phyloP scores from a whole-genome alignment of 805 yeast genomes.

The Ogataea methylovora region DNA sequence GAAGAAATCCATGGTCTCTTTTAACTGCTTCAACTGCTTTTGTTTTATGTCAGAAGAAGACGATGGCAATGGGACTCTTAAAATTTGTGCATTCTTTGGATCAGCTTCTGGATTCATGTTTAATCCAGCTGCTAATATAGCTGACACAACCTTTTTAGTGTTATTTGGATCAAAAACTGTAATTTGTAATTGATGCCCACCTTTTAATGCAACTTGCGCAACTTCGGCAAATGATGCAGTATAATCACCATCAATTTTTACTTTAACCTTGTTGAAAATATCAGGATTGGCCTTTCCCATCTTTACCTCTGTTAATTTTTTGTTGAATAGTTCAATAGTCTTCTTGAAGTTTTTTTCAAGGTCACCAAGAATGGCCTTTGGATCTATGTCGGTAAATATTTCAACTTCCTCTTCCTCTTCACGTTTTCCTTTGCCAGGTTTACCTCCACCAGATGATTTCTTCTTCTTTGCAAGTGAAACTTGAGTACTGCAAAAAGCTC shows the following conservation, averaged over 20 bases:
- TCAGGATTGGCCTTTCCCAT: slow-evolving; percentile 64
- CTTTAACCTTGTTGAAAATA: slow-evolving; percentile 52
- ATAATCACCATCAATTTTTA: slow-evolving; percentile 41
- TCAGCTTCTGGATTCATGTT: slow-evolving; percentile 79
- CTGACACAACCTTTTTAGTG: slow-evolving; percentile 59
- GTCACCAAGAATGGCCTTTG: slow-evolving; percentile 27
- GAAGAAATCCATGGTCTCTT: slow-evolving; percentile 57
- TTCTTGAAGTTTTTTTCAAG: slow-evolving; percentile 36
- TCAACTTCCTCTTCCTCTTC: slow-evolving; percentile 7
- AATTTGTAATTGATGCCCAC: slow-evolving; percentile 45
- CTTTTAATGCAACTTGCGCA: slow-evolving; percentile 67
- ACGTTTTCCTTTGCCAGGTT: slow-evolving; percentile 7
- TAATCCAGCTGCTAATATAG: slow-evolving; percentile 60
- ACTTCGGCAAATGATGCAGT: slow-evolving; percentile 45
- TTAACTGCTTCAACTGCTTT: slow-evolving; percentile 51
- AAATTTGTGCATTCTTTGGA: slow-evolving; percentile 60
- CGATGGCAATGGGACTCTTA: slow-evolving; percentile 71
- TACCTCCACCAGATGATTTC: slow-evolving; percentile 4
- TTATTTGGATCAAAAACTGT: slow-evolving; percentile 83
- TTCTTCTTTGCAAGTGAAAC: slow-evolving; percentile 7
- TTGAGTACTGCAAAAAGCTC: slow-evolving; percentile 2
- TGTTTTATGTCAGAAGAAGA: slow-evolving; percentile 58
- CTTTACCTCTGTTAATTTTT: slow-evolving; percentile 53
- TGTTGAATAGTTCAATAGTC: slow-evolving; percentile 44
- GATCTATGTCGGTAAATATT: slow-evolving; percentile 18